Evolutionary conservation across 106 monocot genomes (phyloP).

Genomic region (Gastrodia elata): DNA sequence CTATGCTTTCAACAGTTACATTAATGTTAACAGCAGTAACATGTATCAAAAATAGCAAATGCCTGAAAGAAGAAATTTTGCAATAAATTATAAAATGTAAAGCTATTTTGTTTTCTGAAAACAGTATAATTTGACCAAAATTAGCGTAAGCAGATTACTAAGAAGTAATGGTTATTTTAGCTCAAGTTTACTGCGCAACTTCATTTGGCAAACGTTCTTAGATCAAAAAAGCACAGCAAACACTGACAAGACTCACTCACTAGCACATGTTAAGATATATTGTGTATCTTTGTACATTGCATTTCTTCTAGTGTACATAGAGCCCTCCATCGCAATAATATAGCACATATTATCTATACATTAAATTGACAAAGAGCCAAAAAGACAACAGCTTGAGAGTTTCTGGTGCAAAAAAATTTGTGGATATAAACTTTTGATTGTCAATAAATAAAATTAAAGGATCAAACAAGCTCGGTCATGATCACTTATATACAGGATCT

Average conservation of each 20-base stretch:
- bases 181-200: not conserved
- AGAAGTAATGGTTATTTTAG: not conserved
- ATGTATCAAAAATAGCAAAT: not conserved
- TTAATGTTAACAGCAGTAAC: not conserved
- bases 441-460: not conserved
- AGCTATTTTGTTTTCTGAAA: not conserved
- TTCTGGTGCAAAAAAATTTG: not conserved
- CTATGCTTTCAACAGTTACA: slow-evolving; percentile 5
- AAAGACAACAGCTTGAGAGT: not conserved
- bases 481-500: not conserved
- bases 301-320: not conserved
- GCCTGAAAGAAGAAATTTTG: not conserved
- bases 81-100: not conserved
- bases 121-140: not conserved
- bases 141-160: not conserved
- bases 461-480: not conserved
- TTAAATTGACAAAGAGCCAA: not conserved
- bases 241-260: not conserved
- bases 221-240: not conserved
- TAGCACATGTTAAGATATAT: not conserved
- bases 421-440: not conserved
- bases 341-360: not conserved
- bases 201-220: not conserved
- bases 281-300: too few species aligned
- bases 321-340: not conserved